Percentiles rank a stretch among this genome's conserved stretches.
These are phyloP conservation scores for Monilinia fructicola DNA, from an alignment of 2,329 filamentous ascomycete species.

Conservation along the genomic window DNA sequence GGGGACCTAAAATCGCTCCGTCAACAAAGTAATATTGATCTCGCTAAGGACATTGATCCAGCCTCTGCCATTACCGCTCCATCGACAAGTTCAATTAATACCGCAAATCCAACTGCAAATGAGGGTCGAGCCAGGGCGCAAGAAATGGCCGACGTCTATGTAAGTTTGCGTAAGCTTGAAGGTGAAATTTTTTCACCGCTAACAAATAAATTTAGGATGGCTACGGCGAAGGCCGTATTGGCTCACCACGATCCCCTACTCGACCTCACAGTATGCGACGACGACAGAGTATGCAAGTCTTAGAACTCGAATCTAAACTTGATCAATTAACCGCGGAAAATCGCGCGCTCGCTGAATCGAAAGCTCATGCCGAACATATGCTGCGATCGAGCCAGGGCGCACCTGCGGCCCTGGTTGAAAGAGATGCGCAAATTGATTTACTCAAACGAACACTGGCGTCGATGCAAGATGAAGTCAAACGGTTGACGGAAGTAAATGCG, in stretches of 20 bases:
- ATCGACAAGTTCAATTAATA: conserved; percentile 45
- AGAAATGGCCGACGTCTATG: conserved; percentile 91
- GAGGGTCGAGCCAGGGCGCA: conserved; percentile 81
- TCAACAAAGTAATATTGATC: conserved; percentile 50
- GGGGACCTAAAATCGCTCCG: conserved; percentile 72
- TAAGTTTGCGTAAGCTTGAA: conserved; percentile 54
- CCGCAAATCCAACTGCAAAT: conserved; percentile 76
- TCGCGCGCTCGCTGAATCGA: conserved; percentile 71
- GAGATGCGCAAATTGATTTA: conserved; percentile 81
- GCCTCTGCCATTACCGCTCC: conserved; percentile 44
- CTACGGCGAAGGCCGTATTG: conserved; percentile 82
- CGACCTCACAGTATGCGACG: conserved; percentile 94
- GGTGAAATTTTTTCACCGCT: conserved; percentile 32
- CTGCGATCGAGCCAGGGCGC: conserved; percentile 61
- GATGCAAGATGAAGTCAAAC: conserved; percentile 77
- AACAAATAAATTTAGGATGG: conserved; percentile 66
- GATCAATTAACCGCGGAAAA: conserved; percentile 88
- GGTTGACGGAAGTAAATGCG: conserved; percentile 80
- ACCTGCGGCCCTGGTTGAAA: conserved; percentile 71
- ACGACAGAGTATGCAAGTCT: conserved; percentile 94
- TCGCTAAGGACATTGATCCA: conserved; percentile 47
- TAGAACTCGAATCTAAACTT: conserved; percentile 84
- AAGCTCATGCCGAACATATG: conserved; percentile 65
- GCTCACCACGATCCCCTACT: conserved; percentile 87
- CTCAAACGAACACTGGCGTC: conserved; percentile 76